Evolutionary conservation across 2,329 filamentous ascomycete species (phyloP).

Genomic region (Ramularia collo-cygni): DNA sequence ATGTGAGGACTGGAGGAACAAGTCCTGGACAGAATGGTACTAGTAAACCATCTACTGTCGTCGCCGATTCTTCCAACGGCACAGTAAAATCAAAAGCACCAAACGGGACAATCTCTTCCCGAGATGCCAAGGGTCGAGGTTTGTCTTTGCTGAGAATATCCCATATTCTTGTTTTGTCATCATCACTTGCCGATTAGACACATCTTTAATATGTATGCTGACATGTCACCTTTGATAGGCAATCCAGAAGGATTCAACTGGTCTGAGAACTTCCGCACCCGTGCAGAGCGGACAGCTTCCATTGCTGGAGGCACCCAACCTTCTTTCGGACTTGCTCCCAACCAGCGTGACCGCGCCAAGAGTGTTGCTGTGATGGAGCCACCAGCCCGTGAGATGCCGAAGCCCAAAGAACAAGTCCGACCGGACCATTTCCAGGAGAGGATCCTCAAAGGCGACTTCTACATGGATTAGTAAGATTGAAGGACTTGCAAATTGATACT

Average conservation of each 20-base stretch:
- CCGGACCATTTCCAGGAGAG: slow-evolving; percentile 95
- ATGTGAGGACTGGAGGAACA: slow-evolving; percentile 46
- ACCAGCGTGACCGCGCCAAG: slow-evolving; percentile 53
- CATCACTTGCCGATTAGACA: slow-evolving; percentile 2
- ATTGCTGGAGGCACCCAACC: slow-evolving; percentile 49
- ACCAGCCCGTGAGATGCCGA: slow-evolving; percentile 41
- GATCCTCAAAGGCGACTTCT: slow-evolving; percentile 95
- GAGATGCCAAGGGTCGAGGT: slow-evolving; percentile 52
- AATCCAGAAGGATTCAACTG: slow-evolving; percentile 87
- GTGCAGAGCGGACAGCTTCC: slow-evolving; percentile 65
- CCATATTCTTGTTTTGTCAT: slow-evolving; percentile 10
- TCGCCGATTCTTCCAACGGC: slow-evolving; percentile 19
- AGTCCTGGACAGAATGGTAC: slow-evolving; percentile 30
- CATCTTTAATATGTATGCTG: slow-evolving; percentile 26
- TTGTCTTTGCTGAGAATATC: slow-evolving; percentile 38
- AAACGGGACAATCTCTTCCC: slow-evolving; percentile 43
- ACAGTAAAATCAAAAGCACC: slow-evolving; percentile 18
- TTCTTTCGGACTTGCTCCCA: slow-evolving; percentile 31
- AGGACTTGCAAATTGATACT: too few species aligned
- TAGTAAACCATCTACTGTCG: slow-evolving; percentile 26
- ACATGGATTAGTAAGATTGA: slow-evolving; percentile 68
- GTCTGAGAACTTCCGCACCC: slow-evolving; percentile 88
- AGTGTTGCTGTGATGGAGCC: slow-evolving; percentile 59
- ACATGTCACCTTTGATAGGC: slow-evolving; percentile 46
- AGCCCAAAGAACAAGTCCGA: slow-evolving; percentile 50